A percentile compares a stretch with the other conserved stretches of the same genome.
Evolutionary conservation across 1,284 basidiomycete species (phyloP).

Genomic region (Coriolopsis trogii): DNA sequence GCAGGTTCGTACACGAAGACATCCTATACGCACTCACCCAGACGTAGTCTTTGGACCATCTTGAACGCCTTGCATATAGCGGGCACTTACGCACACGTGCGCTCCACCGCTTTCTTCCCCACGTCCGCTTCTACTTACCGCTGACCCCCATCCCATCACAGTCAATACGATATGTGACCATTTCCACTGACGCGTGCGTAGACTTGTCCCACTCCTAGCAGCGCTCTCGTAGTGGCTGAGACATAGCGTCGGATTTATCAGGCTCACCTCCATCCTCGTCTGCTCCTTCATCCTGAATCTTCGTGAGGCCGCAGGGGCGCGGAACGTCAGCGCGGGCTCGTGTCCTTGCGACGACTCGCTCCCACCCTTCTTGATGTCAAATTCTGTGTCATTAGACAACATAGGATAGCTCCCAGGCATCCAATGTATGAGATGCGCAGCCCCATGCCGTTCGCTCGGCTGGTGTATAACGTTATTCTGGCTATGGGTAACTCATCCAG

Average conservation of each 20-base stretch:
- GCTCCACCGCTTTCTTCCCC: background rate
- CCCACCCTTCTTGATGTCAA: too few relatives aligned
- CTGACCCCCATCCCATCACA: background rate
- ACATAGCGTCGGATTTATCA: background rate
- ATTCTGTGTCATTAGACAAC: too few relatives aligned
- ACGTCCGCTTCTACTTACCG: background rate
- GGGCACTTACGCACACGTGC: constrained; percentile 4
- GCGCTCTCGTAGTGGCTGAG: background rate
- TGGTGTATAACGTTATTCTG: too few relatives aligned
- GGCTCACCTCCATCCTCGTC: constrained; percentile 14
- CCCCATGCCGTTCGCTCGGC: too few relatives aligned
- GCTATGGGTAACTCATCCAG: too few relatives aligned
- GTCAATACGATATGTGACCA: constrained; percentile 5
- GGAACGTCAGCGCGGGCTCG: background rate
- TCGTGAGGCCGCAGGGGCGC: constrained; percentile 5
- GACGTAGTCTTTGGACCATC: constrained; percentile 4
- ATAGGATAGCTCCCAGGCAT: too few relatives aligned
- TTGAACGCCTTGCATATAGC: constrained; percentile 11
- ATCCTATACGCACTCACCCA: too few relatives aligned
- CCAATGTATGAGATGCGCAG: too few relatives aligned
- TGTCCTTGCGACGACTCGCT: background rate
- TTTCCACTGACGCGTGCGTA: constrained; percentile 11
- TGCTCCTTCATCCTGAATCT: constrained; percentile 16
- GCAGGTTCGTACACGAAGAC: background rate
- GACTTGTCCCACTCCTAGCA: background rate